Base-by-base conservation (phyloP, 2,329 filamentous ascomycete genomes). In the Xylariomycetidae sp. region DNA sequence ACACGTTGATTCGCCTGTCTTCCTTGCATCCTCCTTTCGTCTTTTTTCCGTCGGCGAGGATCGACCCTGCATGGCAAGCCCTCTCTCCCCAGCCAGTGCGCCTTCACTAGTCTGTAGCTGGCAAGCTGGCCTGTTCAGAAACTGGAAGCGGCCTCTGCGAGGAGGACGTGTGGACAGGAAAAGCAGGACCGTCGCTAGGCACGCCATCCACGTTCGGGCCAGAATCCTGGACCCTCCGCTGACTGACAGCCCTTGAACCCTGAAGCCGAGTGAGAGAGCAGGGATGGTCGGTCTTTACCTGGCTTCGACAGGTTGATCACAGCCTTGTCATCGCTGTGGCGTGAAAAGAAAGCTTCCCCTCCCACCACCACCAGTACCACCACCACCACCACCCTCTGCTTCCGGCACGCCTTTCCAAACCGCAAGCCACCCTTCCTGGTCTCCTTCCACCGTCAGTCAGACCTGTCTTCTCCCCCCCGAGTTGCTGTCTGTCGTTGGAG, bases 311-410 rank as follows among this genome's bases (percentile, higher is more conserved):
- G 39, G 45, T 48, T 47, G 41, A 48, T 47, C 46, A 34, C 43
- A 56, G 53, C 53, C 52, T 55, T 49, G 52, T 52, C 47, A 38
- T 40, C 47, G 44, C 41, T 48, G 50, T 50, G 47, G 47, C 36
- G 46, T 44, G 45, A 42, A 46, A 48, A 48, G 48, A 47, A 48
- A 42, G 33, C 39, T 50, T 48, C 49, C 49, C 48, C 45, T 49
- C 47, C 42, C 42, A 34, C 40, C 36, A n/a, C n/a, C n/a, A n/a
- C n/a, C n/a, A n/a, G n/a, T n/a, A n/a, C n/a, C n/a, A n/a, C n/a
- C n/a, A n/a, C n/a, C n/a, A n/a, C n/a, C n/a, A n/a, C n/a, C n/a
- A n/a, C n/a, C n/a, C n/a, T n/a, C n/a, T n/a, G n/a, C n/a, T 39
- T 29, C 39, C 29, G 44, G 36, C 39, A 46, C 35, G 40, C 38